phyloP scores from a whole-genome alignment of 768 basidiomycete species.

The Boletus sensibilis region DNA sequence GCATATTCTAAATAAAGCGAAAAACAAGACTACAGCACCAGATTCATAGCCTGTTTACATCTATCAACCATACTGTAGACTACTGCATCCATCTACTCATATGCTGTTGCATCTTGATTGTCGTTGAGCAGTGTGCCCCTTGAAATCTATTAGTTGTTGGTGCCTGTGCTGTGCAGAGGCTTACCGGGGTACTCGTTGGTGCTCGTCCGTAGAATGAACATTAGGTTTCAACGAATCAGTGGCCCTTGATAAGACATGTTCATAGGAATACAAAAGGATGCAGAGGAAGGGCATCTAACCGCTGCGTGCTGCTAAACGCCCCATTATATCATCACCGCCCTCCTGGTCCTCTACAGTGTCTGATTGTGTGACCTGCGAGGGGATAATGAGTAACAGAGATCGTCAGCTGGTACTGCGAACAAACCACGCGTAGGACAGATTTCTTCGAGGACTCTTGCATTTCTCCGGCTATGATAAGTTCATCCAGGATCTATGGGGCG shows the following conservation, averaged over 20 bases:
- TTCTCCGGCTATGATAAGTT: slow-evolving; percentile 91
- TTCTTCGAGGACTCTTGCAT: slow-evolving; percentile 89
- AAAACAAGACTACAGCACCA: slow-evolving; percentile 23
- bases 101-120: background rate
- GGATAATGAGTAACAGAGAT: slow-evolving; percentile 12
- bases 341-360: slow-evolving; percentile 85
- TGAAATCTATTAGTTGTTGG: background rate
- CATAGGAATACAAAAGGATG: slow-evolving; percentile 3
- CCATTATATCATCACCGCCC: slow-evolving; percentile 77
- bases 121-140: background rate
- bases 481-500: slow-evolving; percentile 71
- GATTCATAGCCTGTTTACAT: slow-evolving; percentile 11
- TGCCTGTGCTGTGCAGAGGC: background rate
- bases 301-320: slow-evolving; percentile 69
- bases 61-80: background rate
- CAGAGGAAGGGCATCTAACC: slow-evolving; percentile 45
- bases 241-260: slow-evolving; percentile 28
- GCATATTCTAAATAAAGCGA: slow-evolving; percentile 66
- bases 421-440: slow-evolving; percentile 59
- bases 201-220: background rate
- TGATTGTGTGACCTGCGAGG: slow-evolving; percentile 73
- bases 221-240: slow-evolving; percentile 26
- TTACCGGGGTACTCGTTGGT: background rate
- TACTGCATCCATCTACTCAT: background rate
- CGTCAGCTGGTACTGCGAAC: slow-evolving; percentile 1